Base-by-base conservation (phyloP, 306 rosid genomes). In the Aeschynomene evenia region DNA sequence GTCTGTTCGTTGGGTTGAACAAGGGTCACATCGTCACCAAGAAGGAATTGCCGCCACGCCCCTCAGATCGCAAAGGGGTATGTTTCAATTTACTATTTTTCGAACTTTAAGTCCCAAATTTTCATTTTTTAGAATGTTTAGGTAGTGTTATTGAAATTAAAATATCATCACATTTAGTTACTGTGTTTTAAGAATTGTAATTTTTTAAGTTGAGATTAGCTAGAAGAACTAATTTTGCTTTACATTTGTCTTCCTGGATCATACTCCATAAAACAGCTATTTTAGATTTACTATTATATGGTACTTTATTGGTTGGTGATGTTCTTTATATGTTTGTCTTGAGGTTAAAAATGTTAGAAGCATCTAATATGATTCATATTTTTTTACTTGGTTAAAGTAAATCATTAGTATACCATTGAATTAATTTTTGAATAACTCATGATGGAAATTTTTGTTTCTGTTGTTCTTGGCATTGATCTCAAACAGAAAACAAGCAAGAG, bases 61-160 rank as follows among this genome's bases (percentile, higher is more conserved):
- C 98, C 2, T 86, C 93, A 18, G 91, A 85, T 75, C 96, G 91
- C 64, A 89, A 89, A 67, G 98, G 98, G 73, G 96, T 91, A 68
- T 79, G 96, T 78, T 66, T 39, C 6, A n/a, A 21, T 42, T 65
- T 58, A 8, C 0, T 1, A 37, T 3, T 8, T 12, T 2, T 28
- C 69, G 18, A 4, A 0, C 16, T 9, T 33, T 52, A 10, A 2
- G 5, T 48, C 2, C 9, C 11, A 0, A 8, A 0, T 19, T 45
- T 63, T 14, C 12, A 48, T 5, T 13, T 19, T 16, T 28, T 12
- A 4, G 1, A 11, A 15, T 56, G 13, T 23, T n/a, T n/a, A 0
- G 24, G 2, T 67, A 2, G 6, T 31, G 14, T 26, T 31, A 4
- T 22, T 58, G 0, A 22, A 50, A 16, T 49, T 14, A 18, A 9